Base-by-base conservation (phyloP, 1,284 basidiomycete species). In the Mycosarcoma mackinlayi region DNA sequence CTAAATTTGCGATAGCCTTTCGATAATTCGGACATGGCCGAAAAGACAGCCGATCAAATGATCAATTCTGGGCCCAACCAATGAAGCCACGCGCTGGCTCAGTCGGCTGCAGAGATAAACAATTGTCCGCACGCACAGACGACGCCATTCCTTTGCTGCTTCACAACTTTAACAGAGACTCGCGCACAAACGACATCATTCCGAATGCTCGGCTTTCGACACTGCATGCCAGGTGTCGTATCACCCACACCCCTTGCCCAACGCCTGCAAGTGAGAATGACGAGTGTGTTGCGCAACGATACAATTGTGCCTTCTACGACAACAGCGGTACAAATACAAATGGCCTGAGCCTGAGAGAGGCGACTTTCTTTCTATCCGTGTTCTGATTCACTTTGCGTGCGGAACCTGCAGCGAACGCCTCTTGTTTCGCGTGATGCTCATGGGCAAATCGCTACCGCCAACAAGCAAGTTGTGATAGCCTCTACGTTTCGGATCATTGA, bases 401-500 rank as follows among this genome's bases (percentile, higher is more conserved):
- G 68, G 63, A 10, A 67, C 57, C 27, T 62, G 59, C 27, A 74
- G 42, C 35, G 57, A 61, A 6, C 63, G 53, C 9, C 71, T 37
- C 57, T 75, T 75, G 56, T 59, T 64, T 46, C 54, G 73, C 37
- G 57, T 67, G 49, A 76, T 64, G 47, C 67, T 75, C 69, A 78
- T 73, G 1, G 79, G 77, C 40, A 79, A 56, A 21, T 58, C 51
- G 19, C 68, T 60, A 21, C 73, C 62, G 21, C 66, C 54, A 23
- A 69, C 63, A 33, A 80, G 73, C 24, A 82, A 51, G 19, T 78
- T 75, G 46, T 78, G 76, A 46, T 82, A 82, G 33, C 73, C 71
- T 55, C 78, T 58, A 14, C 80, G 61, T 40, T 78, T 78, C 2
- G 80, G 80, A 52, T 82, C 80, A 33, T 72, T 73, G 54, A 75